Evolutionary conservation across 805 yeast genomes (phyloP).

Genomic region (Pichia cephalocereana): DNA sequence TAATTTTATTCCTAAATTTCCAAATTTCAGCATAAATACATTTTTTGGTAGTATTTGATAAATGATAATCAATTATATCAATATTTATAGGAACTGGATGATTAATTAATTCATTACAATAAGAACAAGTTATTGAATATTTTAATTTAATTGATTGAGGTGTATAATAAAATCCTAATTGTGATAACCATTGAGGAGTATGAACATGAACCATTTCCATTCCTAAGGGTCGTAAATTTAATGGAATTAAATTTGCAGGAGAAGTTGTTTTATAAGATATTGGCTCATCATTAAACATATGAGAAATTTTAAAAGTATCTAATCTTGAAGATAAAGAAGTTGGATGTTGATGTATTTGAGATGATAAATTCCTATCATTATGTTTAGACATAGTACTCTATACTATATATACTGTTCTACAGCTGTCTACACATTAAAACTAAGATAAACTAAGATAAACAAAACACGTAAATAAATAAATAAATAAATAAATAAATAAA

Average conservation of each 20-base stretch:
- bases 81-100: slow-evolving; percentile 4
- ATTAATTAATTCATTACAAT: slow-evolving; percentile 2
- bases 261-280: slow-evolving; percentile 2
- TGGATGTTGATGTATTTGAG: not conserved
- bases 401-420: not conserved
- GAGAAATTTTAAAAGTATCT: not conserved
- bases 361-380: not conserved
- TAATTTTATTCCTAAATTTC: slow-evolving; percentile 2
- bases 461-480: no score
- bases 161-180: slow-evolving; percentile 8
- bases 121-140: slow-evolving; percentile 6
- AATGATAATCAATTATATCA: slow-evolving; percentile 4
- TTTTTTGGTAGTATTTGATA: not conserved
- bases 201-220: not conserved
- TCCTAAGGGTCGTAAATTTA: not conserved
- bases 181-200: slow-evolving; percentile 5
- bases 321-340: not conserved
- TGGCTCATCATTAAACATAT: slow-evolving; percentile 6
- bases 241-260: slow-evolving; percentile 1
- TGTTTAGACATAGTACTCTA: not conserved
- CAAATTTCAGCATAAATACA: slow-evolving; percentile 8
- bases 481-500: no score
- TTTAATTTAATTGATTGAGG: slow-evolving; percentile 5
- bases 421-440: no score
- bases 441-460: no score